Evolutionary conservation across 768 basidiomycete species (phyloP).

Genomic region (Lentinula raphanica): DNA sequence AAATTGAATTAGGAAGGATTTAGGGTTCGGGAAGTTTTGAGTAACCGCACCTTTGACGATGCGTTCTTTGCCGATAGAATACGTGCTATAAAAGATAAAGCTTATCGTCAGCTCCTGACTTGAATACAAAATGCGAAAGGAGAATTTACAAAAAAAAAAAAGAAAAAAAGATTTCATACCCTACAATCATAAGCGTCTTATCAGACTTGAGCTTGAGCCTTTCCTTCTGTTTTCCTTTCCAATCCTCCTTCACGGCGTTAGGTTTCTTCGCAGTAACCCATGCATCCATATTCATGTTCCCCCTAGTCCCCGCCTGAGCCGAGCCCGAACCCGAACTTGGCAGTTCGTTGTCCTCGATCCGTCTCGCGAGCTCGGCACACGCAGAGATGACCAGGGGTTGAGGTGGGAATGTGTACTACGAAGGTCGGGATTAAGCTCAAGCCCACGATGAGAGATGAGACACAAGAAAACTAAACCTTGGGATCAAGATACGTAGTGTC

Average conservation of each 20-base stretch:
- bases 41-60: conserved; percentile 77
- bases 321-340: conserved; percentile 23
- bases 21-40: background rate
- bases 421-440: no score
- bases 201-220: conserved; percentile 23
- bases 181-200: conserved; percentile 59
- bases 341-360: conserved; percentile 42
- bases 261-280: conserved; percentile 35
- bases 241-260: conserved; percentile 2
- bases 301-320: conserved; percentile 21
- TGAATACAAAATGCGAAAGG: no score
- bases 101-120: background rate
- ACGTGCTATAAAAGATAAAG: conserved; percentile 54
- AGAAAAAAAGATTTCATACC: conserved; percentile 38
- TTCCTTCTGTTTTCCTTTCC: conserved; percentile 31
- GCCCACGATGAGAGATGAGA: no score
- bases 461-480: conserved; percentile 44
- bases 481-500: conserved; percentile 96
- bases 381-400: conserved; percentile 93
- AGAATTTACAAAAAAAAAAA: no score
- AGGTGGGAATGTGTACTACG: conserved; percentile 84
- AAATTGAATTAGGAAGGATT: no score
- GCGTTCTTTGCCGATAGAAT: conserved; percentile 96
- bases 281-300: no score
- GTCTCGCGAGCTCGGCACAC: conserved; percentile 76